Percentiles rank a stretch among this genome's conserved stretches.
Conservation (phyloP, 2,329 filamentous ascomycete species). For the Pezicula neosporulosa region DNA sequence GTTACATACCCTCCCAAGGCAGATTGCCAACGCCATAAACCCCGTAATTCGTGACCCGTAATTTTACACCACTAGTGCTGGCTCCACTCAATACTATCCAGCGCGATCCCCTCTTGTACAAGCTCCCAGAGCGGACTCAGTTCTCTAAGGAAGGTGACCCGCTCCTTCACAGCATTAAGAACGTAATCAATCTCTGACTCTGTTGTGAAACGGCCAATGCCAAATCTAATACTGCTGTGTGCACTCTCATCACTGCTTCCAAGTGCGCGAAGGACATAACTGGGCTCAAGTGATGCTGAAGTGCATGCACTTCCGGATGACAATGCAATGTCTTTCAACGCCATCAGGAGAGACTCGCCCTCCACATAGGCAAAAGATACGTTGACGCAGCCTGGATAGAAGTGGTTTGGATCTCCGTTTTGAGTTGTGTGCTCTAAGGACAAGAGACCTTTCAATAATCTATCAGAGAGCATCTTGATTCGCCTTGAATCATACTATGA, state of each 20-base stretch:
- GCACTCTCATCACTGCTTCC: conserved; percentile 97
- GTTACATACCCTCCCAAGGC: too few species aligned
- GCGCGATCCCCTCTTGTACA: conserved; percentile 92
- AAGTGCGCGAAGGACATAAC: conserved; percentile 89
- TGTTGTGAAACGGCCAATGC: conserved; percentile 95
- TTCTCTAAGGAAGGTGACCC: conserved; percentile 90
- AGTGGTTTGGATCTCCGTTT: conserved; percentile 78
- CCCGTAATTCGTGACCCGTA: not conserved
- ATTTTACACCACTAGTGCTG: conserved; percentile 63
- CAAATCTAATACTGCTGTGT: conserved; percentile 96
- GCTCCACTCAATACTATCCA: conserved; percentile 97
- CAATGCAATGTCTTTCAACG: conserved; percentile 93
- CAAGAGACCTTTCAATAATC: conserved; percentile 77
- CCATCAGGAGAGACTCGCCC: conserved; percentile 97
- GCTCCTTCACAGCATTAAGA: conserved; percentile 84
- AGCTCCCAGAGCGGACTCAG: conserved; percentile 96
- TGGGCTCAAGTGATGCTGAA: conserved; percentile 92
- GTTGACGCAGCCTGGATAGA: conserved; percentile 97
- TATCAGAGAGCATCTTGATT: conserved; percentile 78
- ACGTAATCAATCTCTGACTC: conserved; percentile 97
- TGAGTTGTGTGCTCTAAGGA: conserved; percentile 87
- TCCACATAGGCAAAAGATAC: conserved; percentile 98
- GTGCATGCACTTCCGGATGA: conserved; percentile 97
- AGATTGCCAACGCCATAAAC: not conserved
- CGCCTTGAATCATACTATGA: conserved; percentile 85